These are phyloP conservation scores for Neurospora sp. DNA, from an alignment of 495 filamentous ascomycete genomes.

Conservation along the genomic window DNA sequence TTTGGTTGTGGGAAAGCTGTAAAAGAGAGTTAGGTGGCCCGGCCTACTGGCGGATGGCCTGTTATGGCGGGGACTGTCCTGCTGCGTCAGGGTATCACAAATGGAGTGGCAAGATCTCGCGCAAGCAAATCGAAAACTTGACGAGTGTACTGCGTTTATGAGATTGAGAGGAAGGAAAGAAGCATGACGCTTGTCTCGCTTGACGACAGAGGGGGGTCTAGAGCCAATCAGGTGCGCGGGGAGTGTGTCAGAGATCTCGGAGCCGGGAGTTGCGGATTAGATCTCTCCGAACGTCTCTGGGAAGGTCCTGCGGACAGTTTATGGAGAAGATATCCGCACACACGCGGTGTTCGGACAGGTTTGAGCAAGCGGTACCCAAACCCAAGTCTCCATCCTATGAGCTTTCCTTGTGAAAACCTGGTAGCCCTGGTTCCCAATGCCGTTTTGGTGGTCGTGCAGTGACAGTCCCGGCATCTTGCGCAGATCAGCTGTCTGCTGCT, in stretches of 20 bases:
- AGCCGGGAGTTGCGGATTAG: background rate
- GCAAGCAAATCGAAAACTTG: background rate
- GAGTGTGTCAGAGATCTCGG: background rate
- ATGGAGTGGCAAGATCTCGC: background rate
- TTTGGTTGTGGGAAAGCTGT: background rate
- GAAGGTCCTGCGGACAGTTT: background rate
- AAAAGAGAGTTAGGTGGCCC: too few relatives aligned
- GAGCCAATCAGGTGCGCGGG: background rate
- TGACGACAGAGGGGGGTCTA: background rate
- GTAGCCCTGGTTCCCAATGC: background rate
- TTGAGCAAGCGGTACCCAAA: background rate
- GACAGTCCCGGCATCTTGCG: background rate
- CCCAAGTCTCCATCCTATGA: background rate
- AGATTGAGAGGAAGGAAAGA: background rate
- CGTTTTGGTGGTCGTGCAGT: background rate
- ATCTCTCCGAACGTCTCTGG: background rate
- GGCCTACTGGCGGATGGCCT: too few relatives aligned
- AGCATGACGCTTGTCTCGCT: background rate
- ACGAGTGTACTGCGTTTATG: background rate
- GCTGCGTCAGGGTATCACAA: background rate
- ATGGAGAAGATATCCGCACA: background rate
- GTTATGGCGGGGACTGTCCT: background rate
- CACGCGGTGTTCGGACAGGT: background rate
- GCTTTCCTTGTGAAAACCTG: background rate
- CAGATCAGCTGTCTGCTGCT: background rate